Conservation (phyloP, 2,329 filamentous ascomycete species). For the Penicillium sp. region DNA sequence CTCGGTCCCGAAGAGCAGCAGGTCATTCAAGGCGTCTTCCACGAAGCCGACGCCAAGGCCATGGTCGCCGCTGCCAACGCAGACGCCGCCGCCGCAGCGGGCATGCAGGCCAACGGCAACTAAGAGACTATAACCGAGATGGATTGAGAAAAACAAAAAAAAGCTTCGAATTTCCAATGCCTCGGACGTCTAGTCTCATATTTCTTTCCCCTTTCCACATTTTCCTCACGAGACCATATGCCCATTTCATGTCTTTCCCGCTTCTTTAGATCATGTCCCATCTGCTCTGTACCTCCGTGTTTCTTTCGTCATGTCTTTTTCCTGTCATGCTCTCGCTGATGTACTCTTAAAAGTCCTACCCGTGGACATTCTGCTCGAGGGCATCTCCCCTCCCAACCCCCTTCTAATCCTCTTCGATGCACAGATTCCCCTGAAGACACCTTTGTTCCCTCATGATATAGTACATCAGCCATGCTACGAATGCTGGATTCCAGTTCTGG, state of each 20-base stretch:
- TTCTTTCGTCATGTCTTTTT: slow-evolving; percentile 12
- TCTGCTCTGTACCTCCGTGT: slow-evolving; percentile 12
- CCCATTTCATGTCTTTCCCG: slow-evolving; percentile 28
- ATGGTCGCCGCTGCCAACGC: slow-evolving; percentile 40
- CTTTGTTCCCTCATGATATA: slow-evolving; percentile 18
- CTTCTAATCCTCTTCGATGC: slow-evolving; percentile 24
- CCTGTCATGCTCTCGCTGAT: slow-evolving; percentile 24
- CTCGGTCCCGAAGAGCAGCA: slow-evolving; percentile 77
- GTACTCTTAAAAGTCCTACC: slow-evolving; percentile 25
- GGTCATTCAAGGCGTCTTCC: slow-evolving; percentile 74
- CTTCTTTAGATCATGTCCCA: slow-evolving; percentile 29
- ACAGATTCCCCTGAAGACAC: slow-evolving; percentile 31
- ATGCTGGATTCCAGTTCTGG: slow-evolving; percentile 13
- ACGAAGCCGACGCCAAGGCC: slow-evolving; percentile 62
- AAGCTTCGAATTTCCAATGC: slow-evolving; percentile 2
- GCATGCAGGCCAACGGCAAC: slow-evolving; percentile 35
- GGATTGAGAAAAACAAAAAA: slow-evolving; percentile 9
- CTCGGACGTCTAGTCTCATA: slow-evolving; percentile 8
- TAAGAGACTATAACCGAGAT: slow-evolving; percentile 24
- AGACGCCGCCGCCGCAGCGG: slow-evolving; percentile 37
- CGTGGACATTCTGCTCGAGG: slow-evolving; percentile 8
- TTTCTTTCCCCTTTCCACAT: slow-evolving; percentile 12
- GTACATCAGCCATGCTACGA: slow-evolving; percentile 23
- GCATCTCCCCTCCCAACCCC: slow-evolving; percentile 1
- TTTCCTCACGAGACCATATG: slow-evolving; percentile 29